Conservation (phyloP, 352 stramenopile species). For the Phytophthora sansomeana region DNA sequence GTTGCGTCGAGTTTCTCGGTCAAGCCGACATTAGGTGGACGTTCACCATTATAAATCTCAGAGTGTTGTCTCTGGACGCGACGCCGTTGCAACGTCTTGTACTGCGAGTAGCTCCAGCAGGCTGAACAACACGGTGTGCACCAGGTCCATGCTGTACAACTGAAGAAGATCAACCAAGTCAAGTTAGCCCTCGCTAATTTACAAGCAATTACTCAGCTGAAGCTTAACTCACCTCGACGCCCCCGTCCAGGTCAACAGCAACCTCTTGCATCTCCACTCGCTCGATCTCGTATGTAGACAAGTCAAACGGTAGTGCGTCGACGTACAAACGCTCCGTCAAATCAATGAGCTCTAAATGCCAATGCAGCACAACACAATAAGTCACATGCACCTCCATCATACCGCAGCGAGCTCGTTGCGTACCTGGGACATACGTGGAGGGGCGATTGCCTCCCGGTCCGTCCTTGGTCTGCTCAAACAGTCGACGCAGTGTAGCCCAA, state of each 20-base stretch:
- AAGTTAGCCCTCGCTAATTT: conserved; percentile 10
- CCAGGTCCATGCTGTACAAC: conserved; percentile 59
- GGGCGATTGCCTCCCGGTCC: conserved; percentile 18
- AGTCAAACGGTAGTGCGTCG: conserved; percentile 58
- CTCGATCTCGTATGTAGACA: conserved; percentile 59
- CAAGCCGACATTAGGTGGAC: neutral
- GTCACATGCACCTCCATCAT: conserved; percentile 12
- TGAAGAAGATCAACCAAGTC: conserved; percentile 29
- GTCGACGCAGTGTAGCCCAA: conserved; percentile 52
- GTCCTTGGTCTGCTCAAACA: conserved; percentile 48
- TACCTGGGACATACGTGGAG: conserved; percentile 41
- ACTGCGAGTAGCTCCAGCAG: conserved; percentile 56
- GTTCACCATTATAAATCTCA: conserved; percentile 34
- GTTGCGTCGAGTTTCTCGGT: no score
- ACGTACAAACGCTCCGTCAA: conserved; percentile 64
- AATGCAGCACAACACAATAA: conserved; percentile 8
- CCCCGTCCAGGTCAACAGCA: conserved; percentile 45
- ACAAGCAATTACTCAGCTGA: neutral
- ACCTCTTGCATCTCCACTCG: conserved; percentile 61
- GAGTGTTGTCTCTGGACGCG: conserved; percentile 51
- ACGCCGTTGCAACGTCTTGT: conserved; percentile 45
- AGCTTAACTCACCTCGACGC: conserved; percentile 48
- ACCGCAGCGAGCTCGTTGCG: conserved; percentile 4
- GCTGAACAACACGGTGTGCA: conserved; percentile 54
- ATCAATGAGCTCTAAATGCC: conserved; percentile 54